Conservation (phyloP, 257 asterid genomes). For the Plantago ovata region DNA sequence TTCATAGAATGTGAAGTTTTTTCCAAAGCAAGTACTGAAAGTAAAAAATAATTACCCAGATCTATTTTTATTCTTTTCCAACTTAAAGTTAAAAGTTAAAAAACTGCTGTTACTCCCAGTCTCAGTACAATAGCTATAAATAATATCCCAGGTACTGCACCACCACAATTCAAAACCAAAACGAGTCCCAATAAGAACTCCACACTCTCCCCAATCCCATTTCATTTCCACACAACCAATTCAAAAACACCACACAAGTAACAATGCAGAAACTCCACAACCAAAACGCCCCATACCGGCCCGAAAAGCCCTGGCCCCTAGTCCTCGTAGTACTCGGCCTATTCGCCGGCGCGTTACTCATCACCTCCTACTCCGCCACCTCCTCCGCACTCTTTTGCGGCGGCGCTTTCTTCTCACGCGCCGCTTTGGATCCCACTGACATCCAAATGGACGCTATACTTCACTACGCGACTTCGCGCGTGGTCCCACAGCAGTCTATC, state of each 20-base stretch:
- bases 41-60: too few relatives aligned
- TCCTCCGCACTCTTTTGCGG: conserved; percentile 25
- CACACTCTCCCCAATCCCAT: conserved; percentile 1
- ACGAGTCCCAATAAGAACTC: background rate
- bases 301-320: conserved; percentile 36
- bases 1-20: too few relatives aligned
- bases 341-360: conserved; percentile 36
- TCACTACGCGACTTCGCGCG: conserved; percentile 58
- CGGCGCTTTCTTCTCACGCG: conserved; percentile 19
- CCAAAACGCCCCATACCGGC: conserved; percentile 21
- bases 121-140: too few relatives aligned
- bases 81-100: too few relatives aligned
- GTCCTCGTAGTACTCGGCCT: conserved; percentile 34
- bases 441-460: conserved; percentile 41
- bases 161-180: background rate
- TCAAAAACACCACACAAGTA: background rate
- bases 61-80: too few relatives aligned
- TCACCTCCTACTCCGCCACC: conserved; percentile 7
- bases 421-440: conserved; percentile 5
- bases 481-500: conserved; percentile 48
- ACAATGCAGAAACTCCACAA: conserved; percentile 31
- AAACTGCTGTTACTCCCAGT: background rate
- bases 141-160: too few relatives aligned
- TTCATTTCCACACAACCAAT: background rate
- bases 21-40: too few relatives aligned